Evolutionary conservation across 345 rosid genomes (phyloP), one percentile per base, ranked within the genome.

Genomic region (Gossypium thurberi): DNA sequence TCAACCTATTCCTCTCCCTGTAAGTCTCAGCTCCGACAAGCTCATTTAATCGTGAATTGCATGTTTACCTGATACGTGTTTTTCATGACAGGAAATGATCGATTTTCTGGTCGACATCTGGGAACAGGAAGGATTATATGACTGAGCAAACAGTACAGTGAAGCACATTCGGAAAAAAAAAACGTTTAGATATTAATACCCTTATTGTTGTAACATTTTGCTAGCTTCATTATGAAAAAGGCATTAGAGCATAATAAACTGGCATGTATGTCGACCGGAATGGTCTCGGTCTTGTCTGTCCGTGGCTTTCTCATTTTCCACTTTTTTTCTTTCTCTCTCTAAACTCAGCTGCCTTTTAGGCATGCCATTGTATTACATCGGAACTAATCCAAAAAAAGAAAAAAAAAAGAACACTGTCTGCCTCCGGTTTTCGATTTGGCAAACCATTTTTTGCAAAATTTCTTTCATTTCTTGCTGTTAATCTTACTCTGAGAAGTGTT

Each of bases 61-160:
- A 0, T 65, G 26, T 1, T 44, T 40, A 55, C 13, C 53, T 51
- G 12, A 71, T 76, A 48, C 20, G 1, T 0, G 10, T 12, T 50
- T 72, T 72, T 50, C 73, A 75, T 73, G 67, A 48, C 87, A 93
- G 98, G 98, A 91, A 83, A 93, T 93, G 98, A 91, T 89, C 25
- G 97, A 89, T 81, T 93, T 91, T 83, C 92, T 93, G 17, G 97
- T 93, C 64, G 95, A 93, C 83, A 26, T 82, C 42, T 93, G 98
- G 95, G 98, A 93, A 77, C 94, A 93, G 75, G 97, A 93, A 77
- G 98, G 97, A n/a, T 78, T 89, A 85, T 90, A 93, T 72, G 97
- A 90, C 75, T 93, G 82, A 90, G 47, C 71, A 69, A 10, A 77
- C 76, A 71, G 42, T 40, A 58, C 46, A 78, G 80, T 26, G 1